Base-by-base conservation (phyloP, 2,329 filamentous ascomycete species). In the Colletotrichum sp. region DNA sequence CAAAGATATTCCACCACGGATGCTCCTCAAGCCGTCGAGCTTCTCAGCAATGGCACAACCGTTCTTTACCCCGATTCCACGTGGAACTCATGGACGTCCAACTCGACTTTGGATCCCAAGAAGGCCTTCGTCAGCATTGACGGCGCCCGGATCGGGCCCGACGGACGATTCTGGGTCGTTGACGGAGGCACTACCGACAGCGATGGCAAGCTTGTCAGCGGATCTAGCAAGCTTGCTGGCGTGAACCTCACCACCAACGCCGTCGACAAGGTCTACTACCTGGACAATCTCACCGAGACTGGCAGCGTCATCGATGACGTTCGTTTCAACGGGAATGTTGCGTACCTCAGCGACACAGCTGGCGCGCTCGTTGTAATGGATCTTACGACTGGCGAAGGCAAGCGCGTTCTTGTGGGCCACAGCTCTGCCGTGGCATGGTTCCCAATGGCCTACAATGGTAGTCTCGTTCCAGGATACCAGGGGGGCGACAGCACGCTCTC, bases 141-240 rank as follows among this genome's bases (percentile, higher is more conserved):
- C 6, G 69, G 69, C 15, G 61, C 61, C 12, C 43, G 60, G 3
- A 71, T 71, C 6, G 69, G 69, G 2, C 61, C 69, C 5, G 61
- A 71, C 24, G 69, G 69, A 43, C 69, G 69, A 7, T 71, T 48
- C 32, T 71, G 69, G 69, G 18, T 71, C 7, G 69, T 71, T 16
- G 69, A 71, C 24, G 60, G 60, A 10, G 69, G 69, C 13, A 34
- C 32, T 1, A 67, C 32, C 7, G 24, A 55, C 36, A 30, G 26
- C 59, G 30, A 61, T 8, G 28, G 59, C 30, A 1, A 61, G 0
- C 59, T 61, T 0, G 52, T 72, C 61, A 67, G 59, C 48, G 52
- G 70, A 18, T 67, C 61, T 1, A 48, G 55, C 32, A 72, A 72
- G 52, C 70, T 72, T 16, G 70, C 55, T 15, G 61, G 70, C 4